Percentiles rank a stretch among this genome's conserved stretches.
phyloP scores from a whole-genome alignment of 75 land plant genomes.

The Cunninghamia lanceolata region DNA sequence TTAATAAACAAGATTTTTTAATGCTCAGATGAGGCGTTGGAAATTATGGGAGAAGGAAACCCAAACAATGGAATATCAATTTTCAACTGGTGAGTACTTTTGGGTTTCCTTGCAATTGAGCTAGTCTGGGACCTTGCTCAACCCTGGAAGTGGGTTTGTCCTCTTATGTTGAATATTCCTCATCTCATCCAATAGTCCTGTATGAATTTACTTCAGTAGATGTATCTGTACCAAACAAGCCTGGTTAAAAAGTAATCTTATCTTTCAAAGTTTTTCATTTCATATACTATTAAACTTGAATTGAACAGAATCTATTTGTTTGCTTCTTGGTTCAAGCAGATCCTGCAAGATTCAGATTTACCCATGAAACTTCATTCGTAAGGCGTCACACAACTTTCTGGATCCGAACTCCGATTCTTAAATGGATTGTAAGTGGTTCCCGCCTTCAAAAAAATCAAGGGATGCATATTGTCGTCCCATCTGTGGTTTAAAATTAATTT shows the following conservation, averaged over 20 bases:
- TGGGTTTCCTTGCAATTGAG: background rate
- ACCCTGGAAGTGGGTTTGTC: background rate
- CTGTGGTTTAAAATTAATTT: background rate
- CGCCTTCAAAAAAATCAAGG: background rate
- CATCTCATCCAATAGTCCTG: background rate
- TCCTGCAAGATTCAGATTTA: conserved; percentile 31
- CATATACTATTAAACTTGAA: background rate
- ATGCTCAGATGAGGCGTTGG: conserved; percentile 33
- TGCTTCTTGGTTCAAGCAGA: conserved; percentile 10
- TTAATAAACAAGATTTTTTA: background rate
- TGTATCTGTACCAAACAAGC: background rate
- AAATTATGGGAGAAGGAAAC: conserved; percentile 36
- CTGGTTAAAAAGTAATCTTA: background rate
- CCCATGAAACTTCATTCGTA: conserved; percentile 32
- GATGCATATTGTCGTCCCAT: background rate
- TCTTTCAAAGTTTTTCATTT: background rate
- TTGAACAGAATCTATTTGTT: background rate
- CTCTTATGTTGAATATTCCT: background rate
- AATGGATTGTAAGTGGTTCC: conserved; percentile 31
- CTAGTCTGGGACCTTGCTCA: background rate
- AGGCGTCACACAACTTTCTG: conserved; percentile 26
- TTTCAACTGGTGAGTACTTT: conserved; percentile 24
- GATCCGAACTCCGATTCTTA: conserved; percentile 14
- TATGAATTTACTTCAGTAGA: background rate
- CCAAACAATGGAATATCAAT: conserved; percentile 27